These are phyloP conservation scores for Cladosporium sp. DNA, from an alignment of 2,329 filamentous ascomycete species.

Conservation along the genomic window DNA sequence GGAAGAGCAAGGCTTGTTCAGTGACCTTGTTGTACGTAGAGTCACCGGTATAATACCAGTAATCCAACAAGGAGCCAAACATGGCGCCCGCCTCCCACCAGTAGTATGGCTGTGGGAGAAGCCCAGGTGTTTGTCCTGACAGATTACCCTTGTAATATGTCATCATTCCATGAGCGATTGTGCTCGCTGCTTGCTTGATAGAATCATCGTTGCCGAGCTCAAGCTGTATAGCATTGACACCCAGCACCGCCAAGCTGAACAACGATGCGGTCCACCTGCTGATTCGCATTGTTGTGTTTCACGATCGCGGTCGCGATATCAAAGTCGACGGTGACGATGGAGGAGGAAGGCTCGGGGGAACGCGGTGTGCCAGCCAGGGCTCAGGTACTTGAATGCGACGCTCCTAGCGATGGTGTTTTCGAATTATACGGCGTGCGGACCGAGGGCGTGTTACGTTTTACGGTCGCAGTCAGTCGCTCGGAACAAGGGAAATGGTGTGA, in stretches of 20 bases:
- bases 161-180: conserved; percentile 48
- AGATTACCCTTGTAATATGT: conserved; percentile 51
- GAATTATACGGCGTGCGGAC: background rate
- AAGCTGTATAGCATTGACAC: conserved; percentile 7
- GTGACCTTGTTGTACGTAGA: conserved; percentile 57
- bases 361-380: background rate
- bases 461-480: too few relatives aligned
- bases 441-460: background rate
- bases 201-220: conserved; percentile 29
- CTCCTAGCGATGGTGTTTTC: background rate
- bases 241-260: background rate
- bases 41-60: conserved; percentile 66
- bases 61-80: conserved; percentile 66
- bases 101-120: conserved; percentile 59
- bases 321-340: background rate
- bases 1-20: conserved; percentile 54
- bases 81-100: conserved; percentile 65
- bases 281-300: background rate
- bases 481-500: background rate
- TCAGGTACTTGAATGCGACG: background rate
- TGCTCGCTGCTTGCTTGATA: conserved; percentile 40
- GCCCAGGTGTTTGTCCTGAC: conserved; percentile 48
- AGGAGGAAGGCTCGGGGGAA: background rate
- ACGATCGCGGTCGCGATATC: background rate
- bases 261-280: background rate